These are phyloP conservation scores for Metschnikowia sp. DNA, from an alignment of 805 yeast species.

Conservation along the genomic window DNA sequence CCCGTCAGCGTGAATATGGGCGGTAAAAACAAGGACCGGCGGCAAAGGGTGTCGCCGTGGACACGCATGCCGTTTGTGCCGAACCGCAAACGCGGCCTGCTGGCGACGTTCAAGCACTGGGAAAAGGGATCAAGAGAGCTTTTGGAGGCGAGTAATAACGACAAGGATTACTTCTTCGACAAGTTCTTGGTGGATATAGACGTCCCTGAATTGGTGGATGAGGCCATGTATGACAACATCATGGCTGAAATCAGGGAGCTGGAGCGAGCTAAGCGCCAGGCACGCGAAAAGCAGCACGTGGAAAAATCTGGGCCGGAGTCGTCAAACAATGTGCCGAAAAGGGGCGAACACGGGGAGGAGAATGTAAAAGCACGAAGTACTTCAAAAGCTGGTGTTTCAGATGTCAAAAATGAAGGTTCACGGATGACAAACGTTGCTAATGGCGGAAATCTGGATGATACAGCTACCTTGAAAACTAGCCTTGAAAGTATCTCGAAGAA, in stretches of 20 bases:
- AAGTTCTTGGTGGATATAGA: conserved; percentile 68
- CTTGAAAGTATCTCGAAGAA: no score
- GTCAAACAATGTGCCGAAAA: background rate
- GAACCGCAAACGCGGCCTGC: conserved; percentile 47
- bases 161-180: conserved; percentile 60
- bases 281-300: background rate
- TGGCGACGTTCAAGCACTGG: conserved; percentile 69
- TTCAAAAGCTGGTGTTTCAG: background rate
- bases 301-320: background rate
- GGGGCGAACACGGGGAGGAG: background rate
- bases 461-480: no score
- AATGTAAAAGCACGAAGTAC: background rate
- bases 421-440: no score
- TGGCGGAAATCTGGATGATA: no score
- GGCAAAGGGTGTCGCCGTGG: conserved; percentile 82
- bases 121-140: conserved; percentile 64
- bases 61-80: conserved; percentile 56
- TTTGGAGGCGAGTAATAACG: conserved; percentile 29
- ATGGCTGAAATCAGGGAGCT: conserved; percentile 40
- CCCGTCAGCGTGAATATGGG: conserved; percentile 47
- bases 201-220: conserved; percentile 63
- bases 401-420: no score
- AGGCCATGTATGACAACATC: conserved; percentile 53
- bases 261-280: conserved; percentile 3
- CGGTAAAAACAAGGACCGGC: conserved; percentile 57